Evolutionary conservation across 2,329 filamentous ascomycete species (phyloP).

Genomic region (Didymella sp.): DNA sequence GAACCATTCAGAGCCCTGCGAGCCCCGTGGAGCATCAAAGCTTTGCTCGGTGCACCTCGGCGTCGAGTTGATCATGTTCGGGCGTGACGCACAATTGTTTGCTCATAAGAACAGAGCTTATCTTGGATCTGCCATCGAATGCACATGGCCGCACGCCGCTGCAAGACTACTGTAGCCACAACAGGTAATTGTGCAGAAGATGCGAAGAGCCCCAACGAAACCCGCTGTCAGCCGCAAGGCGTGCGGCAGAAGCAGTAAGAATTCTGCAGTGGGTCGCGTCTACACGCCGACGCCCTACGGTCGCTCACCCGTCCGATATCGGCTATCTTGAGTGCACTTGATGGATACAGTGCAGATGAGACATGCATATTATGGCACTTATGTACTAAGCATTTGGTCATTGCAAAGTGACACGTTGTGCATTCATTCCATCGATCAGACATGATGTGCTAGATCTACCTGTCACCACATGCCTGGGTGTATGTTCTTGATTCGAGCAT

Average conservation of each 20-base stretch:
- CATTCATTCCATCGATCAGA: too few relatives aligned
- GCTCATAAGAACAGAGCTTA: slow-evolving; percentile 14
- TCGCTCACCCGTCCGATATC: slow-evolving; percentile 9
- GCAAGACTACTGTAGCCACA: slow-evolving; percentile 8
- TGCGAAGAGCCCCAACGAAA: background rate
- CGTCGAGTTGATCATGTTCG: slow-evolving; percentile 4
- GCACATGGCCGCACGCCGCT: slow-evolving; percentile 3
- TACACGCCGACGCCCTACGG: slow-evolving; percentile 12
- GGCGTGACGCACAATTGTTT: slow-evolving; percentile 19
- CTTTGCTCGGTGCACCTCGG: slow-evolving; percentile 16
- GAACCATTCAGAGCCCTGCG: slow-evolving; percentile 18
- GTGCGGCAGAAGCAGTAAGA: slow-evolving; percentile 18
- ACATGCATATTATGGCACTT: background rate
- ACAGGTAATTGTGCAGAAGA: slow-evolving; percentile 10
- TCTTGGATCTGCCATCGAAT: slow-evolving; percentile 12
- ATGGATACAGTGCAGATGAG: background rate
- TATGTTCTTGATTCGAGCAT: background rate
- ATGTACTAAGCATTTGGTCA: background rate
- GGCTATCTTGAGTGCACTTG: background rate
- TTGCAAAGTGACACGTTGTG: too few relatives aligned
- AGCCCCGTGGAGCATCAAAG: slow-evolving; percentile 6
- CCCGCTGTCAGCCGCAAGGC: slow-evolving; percentile 13
- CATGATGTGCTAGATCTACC: background rate
- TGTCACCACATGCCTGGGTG: background rate
- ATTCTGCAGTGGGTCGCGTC: slow-evolving; percentile 17